These are phyloP conservation scores for Candida hungchunana DNA, from an alignment of 805 yeast genomes.

Conservation along the genomic window DNA sequence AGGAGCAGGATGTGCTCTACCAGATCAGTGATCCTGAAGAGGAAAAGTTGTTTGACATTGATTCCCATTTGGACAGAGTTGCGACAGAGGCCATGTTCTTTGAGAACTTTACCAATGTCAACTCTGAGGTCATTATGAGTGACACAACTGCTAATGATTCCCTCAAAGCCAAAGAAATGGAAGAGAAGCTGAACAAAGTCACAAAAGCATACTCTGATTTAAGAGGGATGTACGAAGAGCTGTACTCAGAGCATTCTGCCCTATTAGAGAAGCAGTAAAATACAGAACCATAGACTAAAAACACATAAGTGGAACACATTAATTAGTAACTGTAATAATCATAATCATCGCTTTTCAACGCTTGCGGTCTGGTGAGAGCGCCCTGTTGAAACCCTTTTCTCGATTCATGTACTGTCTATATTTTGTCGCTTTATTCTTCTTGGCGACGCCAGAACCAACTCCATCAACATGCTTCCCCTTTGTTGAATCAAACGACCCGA, in stretches of 20 bases:
- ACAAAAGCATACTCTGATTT: slow-evolving; percentile 57
- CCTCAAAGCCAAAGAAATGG: slow-evolving; percentile 33
- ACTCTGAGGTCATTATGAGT: slow-evolving; percentile 33
- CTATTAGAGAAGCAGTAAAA: slow-evolving; percentile 15
- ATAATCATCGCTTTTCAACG: not conserved
- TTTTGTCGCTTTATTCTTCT: slow-evolving; percentile 36
- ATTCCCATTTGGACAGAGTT: slow-evolving; percentile 44
- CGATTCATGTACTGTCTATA: slow-evolving; percentile 62
- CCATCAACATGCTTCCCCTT: slow-evolving; percentile 54
- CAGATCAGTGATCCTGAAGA: slow-evolving; percentile 28
- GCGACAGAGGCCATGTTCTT: slow-evolving; percentile 50
- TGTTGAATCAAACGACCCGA: slow-evolving; percentile 49
- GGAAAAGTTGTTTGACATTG: slow-evolving; percentile 35
- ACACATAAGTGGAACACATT: not conserved
- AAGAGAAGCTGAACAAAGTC: slow-evolving; percentile 44
- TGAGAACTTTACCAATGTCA: slow-evolving; percentile 36
- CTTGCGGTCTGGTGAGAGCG: slow-evolving; percentile 44
- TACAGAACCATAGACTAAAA: not conserved
- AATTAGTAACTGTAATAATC: not conserved
- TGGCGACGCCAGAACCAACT: slow-evolving; percentile 38
- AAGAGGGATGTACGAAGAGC: slow-evolving; percentile 54
- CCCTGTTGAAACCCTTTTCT: slow-evolving; percentile 50
- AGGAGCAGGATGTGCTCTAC: slow-evolving; percentile 40
- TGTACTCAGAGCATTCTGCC: slow-evolving; percentile 46
- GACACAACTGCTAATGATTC: slow-evolving; percentile 23